Base-by-base conservation (phyloP, 2,329 filamentous ascomycete genomes). In the Ceratocystis lukuohia region DNA sequence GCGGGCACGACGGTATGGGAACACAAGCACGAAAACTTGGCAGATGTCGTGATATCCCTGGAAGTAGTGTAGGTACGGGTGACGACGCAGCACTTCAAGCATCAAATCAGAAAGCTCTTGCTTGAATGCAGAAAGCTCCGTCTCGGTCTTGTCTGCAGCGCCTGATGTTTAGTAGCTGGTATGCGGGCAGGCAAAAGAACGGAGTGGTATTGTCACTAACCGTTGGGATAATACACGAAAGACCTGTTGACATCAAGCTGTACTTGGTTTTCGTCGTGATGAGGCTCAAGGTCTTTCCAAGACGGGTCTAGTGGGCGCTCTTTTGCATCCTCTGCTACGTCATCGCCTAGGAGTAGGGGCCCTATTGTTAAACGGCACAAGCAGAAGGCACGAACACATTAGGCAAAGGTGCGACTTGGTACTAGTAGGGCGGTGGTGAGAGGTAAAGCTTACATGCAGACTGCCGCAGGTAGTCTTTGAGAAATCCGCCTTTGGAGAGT, bases 11-110 rank as follows among this genome's bases (percentile, higher is more conserved):
- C 84, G 77, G 30, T 59, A n/a, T 0, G 87, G 87, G 3, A 99
- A 80, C 10, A 96, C 92, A 15, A 99, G 82, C 50, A 97, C 83
- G 68, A 99, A 82, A 28, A 99, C 94, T 77, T 99, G 95, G 71
- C 90, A 94, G 72, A 99, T 97, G 77, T 99, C 94, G 76, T 99
- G 94, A 75, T 95, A 99, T 74, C 94, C 94, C 78, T 99, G 94
- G 75, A 99, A 99, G 77, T 99, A 99, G 78, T 86, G 91, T 45
- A 99, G 84, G 74, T 87, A 86, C 17, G 92, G 91, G 72, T 95
- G 82, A 44, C 83, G 83, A 65, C 95, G 87, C 59, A 99, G 82
- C 15, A 95, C 85, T 70, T 88, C 82, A 64, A 84, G 84, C 72
- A 99, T 97, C 63, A 99, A 80, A 69, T 84, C 78, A 6, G 86